Percentiles rank a stretch among this genome's conserved stretches.
Conservation (phyloP, 768 basidiomycete species). For the Collybia sp. region DNA sequence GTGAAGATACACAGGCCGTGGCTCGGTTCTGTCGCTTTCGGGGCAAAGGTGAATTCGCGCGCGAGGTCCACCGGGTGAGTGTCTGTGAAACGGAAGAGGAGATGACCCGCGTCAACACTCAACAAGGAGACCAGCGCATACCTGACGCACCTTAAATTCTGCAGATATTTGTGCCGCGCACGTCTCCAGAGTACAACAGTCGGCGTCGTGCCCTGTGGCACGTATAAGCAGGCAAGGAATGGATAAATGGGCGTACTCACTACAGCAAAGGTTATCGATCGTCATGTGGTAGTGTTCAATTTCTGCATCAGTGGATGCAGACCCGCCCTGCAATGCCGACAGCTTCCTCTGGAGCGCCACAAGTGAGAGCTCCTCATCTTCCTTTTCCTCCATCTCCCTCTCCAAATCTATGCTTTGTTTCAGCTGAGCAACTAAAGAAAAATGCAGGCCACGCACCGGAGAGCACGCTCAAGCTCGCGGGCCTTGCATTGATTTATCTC, state of each 20-base stretch:
- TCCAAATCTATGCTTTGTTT: conserved; percentile 45
- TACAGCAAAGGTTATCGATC: conserved; percentile 60
- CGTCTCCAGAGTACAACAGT: conserved; percentile 48
- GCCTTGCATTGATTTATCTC: conserved; percentile 76
- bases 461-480: conserved; percentile 73
- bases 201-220: conserved; percentile 59
- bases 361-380: conserved; percentile 61
- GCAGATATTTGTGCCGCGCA: conserved; percentile 48
- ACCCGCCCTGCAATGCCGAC: conserved; percentile 55
- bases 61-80: conserved; percentile 54
- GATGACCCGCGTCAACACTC: conserved; percentile 71
- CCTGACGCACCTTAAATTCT: conserved; percentile 56
- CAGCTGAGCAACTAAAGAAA: not conserved
- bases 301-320: conserved; percentile 55
- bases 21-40: conserved; percentile 77
- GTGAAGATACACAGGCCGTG: conserved; percentile 24
- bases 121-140: conserved; percentile 55
- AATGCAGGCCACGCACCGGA: conserved; percentile 43
- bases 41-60: conserved; percentile 66
- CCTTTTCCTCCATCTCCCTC: conserved; percentile 67
- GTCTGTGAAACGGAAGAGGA: conserved; percentile 69
- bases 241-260: conserved; percentile 27
- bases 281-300: conserved; percentile 68
- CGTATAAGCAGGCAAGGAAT: not conserved
- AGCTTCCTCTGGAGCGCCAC: conserved; percentile 64